Conservation (phyloP, 176 grass and related monocot species). For the Avena eriantha region DNA sequence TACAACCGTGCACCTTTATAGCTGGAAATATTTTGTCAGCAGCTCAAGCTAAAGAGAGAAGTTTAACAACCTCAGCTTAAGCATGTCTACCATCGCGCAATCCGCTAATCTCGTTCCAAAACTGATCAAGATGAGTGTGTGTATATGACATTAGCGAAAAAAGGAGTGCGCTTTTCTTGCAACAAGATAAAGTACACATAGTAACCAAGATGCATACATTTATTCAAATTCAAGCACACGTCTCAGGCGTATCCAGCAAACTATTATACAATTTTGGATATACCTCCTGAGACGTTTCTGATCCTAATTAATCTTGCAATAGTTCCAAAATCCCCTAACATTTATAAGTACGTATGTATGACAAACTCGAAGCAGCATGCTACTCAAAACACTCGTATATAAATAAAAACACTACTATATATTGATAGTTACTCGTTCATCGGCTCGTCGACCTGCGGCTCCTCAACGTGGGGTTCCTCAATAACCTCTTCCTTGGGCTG, state of each 20-base stretch:
- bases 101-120: not conserved
- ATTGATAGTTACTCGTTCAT: not conserved
- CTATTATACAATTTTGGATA: conserved; percentile 11
- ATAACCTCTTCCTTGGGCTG: not conserved
- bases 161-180: no score
- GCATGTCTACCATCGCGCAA: not conserved
- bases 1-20: not conserved
- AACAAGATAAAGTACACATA: not conserved
- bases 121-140: not conserved
- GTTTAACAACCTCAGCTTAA: not conserved
- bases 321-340: not conserved
- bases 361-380: not conserved
- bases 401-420: not conserved
- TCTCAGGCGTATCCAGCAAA: not conserved
- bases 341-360: not conserved
- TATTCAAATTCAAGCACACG: not conserved
- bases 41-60: not conserved
- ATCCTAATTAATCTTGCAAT: not conserved
- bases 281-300: not conserved
- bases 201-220: not conserved
- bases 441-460: not conserved
- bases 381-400: not conserved
- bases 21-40: not conserved
- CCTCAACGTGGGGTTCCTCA: not conserved
- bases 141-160: no score